These are phyloP conservation scores for Ceratocystis variospora DNA, from an alignment of 2,329 filamentous ascomycete genomes.

Conservation along the genomic window DNA sequence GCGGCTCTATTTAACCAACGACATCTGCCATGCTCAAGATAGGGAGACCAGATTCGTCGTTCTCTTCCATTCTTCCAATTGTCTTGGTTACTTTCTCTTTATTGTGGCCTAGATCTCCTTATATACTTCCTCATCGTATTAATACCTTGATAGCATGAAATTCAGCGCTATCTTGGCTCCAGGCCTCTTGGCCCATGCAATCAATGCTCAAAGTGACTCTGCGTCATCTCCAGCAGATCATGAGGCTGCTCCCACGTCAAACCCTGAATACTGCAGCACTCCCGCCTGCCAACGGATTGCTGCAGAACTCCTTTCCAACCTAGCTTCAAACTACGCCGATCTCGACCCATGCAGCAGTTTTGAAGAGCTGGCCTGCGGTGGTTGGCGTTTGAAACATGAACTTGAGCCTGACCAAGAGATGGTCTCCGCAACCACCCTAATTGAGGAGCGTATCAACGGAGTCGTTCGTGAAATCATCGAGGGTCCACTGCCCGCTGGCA, in stretches of 20 bases:
- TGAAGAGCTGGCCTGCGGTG: constrained; percentile 52
- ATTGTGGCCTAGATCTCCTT: too few relatives aligned
- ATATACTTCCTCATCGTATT: too few relatives aligned
- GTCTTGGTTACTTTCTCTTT: too few relatives aligned
- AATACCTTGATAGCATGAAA: background rate
- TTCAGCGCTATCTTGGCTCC: background rate
- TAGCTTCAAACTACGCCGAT: constrained; percentile 36
- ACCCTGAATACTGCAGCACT: constrained; percentile 20
- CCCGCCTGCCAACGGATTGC: constrained; percentile 25
- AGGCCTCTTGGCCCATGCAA: background rate
- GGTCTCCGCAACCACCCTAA: constrained; percentile 45
- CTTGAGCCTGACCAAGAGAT: constrained; percentile 49
- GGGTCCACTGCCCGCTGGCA: constrained; percentile 35
- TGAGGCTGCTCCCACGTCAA: too few relatives aligned
- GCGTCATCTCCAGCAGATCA: too few relatives aligned
- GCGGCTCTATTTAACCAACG: too few relatives aligned
- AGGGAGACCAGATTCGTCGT: too few relatives aligned
- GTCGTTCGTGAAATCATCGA: constrained; percentile 51
- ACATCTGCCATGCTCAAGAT: too few relatives aligned
- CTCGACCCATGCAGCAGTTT: constrained; percentile 59
- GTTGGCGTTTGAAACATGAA: constrained; percentile 50
- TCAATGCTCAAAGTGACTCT: background rate
- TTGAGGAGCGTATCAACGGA: constrained; percentile 46
- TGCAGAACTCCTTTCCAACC: constrained; percentile 24
- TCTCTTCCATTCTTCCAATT: too few relatives aligned